Conservation (phyloP, 768 basidiomycete genomes). For the Collybia nuda region DNA sequence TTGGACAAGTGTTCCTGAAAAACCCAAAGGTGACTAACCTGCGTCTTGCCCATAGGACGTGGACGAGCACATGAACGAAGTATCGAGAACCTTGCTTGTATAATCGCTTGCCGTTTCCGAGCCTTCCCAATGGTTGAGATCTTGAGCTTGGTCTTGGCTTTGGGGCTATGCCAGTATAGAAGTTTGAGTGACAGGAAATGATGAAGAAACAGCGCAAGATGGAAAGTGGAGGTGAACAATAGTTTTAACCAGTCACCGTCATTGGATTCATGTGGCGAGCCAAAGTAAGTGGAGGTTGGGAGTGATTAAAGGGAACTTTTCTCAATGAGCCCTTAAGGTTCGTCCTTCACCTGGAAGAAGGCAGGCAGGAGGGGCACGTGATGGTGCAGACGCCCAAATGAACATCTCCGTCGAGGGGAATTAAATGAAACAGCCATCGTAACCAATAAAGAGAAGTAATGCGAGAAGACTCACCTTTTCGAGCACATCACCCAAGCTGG, state of each 20-base stretch:
- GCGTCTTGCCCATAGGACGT: neutral
- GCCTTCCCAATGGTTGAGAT: neutral
- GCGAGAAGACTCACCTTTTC: conserved; percentile 12
- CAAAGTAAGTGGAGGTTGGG: no score
- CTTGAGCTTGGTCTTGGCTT: no score
- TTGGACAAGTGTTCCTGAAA: neutral
- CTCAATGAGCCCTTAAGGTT: no score
- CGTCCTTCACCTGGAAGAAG: neutral
- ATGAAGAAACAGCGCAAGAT: no score
- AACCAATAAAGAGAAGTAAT: neutral
- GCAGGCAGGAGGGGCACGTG: neutral
- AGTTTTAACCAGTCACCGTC: no score
- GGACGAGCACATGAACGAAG: neutral
- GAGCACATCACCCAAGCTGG: conserved; percentile 26
- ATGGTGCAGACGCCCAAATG: neutral
- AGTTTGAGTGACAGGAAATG: no score
- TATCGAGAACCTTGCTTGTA: neutral
- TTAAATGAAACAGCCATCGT: no score
- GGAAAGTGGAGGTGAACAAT: no score
- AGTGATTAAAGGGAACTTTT: no score
- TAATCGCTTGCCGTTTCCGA: neutral
- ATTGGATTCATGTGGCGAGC: no score
- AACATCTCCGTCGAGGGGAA: neutral
- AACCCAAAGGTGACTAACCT: neutral
- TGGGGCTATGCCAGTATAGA: no score